Percentiles rank a stretch among this genome's conserved stretches.
Conservation (phyloP, 257 asterid genomes). For the Cynanchum wilfordii region DNA sequence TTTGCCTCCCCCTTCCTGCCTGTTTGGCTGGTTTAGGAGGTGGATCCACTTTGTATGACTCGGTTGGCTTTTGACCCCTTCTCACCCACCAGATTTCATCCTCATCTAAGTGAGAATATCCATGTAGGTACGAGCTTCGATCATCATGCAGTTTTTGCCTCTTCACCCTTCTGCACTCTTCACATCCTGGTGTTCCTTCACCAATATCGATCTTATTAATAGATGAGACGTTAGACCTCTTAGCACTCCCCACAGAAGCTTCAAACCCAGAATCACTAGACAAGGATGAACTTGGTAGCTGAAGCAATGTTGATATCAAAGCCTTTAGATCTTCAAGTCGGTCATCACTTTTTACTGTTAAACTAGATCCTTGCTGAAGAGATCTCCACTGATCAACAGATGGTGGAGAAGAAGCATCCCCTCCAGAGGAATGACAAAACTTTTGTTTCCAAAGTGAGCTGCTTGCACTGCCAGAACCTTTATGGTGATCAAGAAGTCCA, state of each 20-base stretch:
- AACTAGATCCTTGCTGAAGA: conserved; percentile 34
- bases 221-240: conserved; percentile 40
- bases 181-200: conserved; percentile 88
- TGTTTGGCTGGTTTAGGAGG: conserved; percentile 89
- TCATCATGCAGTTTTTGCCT: conserved; percentile 80
- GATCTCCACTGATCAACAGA: conserved; percentile 51
- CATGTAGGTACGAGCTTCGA: conserved; percentile 42
- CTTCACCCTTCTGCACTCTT: conserved; percentile 85
- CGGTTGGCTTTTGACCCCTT: conserved; percentile 64
- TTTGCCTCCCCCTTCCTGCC: conserved; percentile 78
- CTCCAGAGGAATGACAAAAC: conserved; percentile 27
- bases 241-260: conserved; percentile 47
- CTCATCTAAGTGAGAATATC: conserved; percentile 42
- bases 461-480: conserved; percentile 27
- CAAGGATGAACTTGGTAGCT: conserved; percentile 43
- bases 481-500: conserved; percentile 45
- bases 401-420: conserved; percentile 43
- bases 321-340: conserved; percentile 64
- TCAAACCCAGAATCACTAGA: conserved; percentile 44
- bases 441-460: conserved; percentile 43
- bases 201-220: conserved; percentile 40
- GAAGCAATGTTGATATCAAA: conserved; percentile 58
- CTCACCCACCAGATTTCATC: conserved; percentile 92
- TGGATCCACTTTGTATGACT: conserved; percentile 63
- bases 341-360: conserved; percentile 26